Conservation (phyloP, 2,329 filamentous ascomycete species). For the Dactylellina leptospora region DNA sequence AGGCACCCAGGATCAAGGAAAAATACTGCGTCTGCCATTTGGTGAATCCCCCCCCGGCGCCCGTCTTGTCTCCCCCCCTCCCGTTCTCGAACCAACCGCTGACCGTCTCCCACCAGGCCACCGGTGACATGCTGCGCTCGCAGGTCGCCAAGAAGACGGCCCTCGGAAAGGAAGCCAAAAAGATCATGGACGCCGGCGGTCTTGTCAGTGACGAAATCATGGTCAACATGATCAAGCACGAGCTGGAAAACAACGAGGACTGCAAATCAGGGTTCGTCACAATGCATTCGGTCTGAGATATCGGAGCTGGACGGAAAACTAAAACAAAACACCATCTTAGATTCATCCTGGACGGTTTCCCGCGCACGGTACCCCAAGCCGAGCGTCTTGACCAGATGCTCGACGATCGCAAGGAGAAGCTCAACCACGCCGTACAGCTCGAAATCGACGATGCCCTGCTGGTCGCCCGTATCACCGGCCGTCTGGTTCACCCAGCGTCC, state of each 20-base stretch:
- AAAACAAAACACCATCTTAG: conserved; percentile 59
- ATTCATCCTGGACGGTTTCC: conserved; percentile 99
- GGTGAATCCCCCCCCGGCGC: conserved; percentile 64
- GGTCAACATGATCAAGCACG: conserved; percentile 99
- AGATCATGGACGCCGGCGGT: conserved; percentile 99
- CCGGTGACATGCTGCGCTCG: conserved; percentile 97
- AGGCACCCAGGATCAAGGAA: conserved; percentile 97
- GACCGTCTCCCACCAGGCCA: conserved; percentile 71
- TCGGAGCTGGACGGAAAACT: not conserved
- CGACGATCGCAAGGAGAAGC: conserved; percentile 75
- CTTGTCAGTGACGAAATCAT: conserved; percentile 99
- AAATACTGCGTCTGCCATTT: conserved; percentile 97
- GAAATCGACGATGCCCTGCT: conserved; percentile 95
- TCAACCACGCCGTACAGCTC: conserved; percentile 95
- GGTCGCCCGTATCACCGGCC: conserved; percentile 94
- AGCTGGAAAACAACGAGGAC: conserved; percentile 91
- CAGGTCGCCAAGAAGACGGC: conserved; percentile 98
- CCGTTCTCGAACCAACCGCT: not conserved
- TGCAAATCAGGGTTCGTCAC: conserved; percentile 88
- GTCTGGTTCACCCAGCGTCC: conserved; percentile 92
- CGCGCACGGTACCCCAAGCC: conserved; percentile 92
- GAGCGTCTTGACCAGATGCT: conserved; percentile 96
- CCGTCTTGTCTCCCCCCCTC: not conserved
- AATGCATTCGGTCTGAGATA: conserved; percentile 7
- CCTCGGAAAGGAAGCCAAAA: conserved; percentile 95